These are phyloP conservation scores for Hypoxylon sp. DNA, from an alignment of 2,329 filamentous ascomycete genomes.

Conservation along the genomic window DNA sequence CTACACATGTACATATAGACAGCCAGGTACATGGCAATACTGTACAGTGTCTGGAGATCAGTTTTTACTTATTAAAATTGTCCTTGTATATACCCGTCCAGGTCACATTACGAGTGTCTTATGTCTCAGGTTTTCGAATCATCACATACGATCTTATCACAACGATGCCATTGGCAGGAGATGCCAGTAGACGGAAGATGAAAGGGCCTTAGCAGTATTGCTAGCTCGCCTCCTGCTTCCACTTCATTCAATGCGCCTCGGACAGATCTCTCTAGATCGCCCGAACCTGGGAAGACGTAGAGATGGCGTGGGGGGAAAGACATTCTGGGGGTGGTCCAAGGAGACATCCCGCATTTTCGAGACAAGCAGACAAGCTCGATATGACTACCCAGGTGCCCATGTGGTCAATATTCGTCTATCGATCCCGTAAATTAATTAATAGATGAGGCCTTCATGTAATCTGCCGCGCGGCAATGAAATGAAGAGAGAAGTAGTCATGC, in stretches of 20 bases:
- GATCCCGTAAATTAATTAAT: background rate
- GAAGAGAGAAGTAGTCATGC: background rate
- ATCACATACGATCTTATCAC: constrained; percentile 30
- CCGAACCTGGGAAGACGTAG: constrained; percentile 10
- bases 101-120: constrained; percentile 25
- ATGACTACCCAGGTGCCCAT: background rate
- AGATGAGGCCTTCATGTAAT: constrained; percentile 20
- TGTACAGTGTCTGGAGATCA: constrained; percentile 17
- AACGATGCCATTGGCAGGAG: constrained; percentile 19
- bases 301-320: constrained; percentile 19
- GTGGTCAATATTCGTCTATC: constrained; percentile 14
- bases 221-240: constrained; percentile 22
- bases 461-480: constrained; percentile 34
- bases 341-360: constrained; percentile 19
- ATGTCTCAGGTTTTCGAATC: constrained; percentile 31
- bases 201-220: constrained; percentile 10
- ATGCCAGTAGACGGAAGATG: constrained; percentile 8
- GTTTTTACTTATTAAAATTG: constrained; percentile 25
- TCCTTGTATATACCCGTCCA: constrained; percentile 22
- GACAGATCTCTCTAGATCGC: constrained; percentile 19
- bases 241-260: constrained; percentile 6
- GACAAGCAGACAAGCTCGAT: background rate
- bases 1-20: too few relatives aligned
- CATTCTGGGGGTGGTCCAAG: background rate
- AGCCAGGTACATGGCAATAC: too few relatives aligned